These are phyloP conservation scores for Eucalyptus viminalis DNA, from an alignment of 345 rosid genomes.

Conservation along the genomic window DNA sequence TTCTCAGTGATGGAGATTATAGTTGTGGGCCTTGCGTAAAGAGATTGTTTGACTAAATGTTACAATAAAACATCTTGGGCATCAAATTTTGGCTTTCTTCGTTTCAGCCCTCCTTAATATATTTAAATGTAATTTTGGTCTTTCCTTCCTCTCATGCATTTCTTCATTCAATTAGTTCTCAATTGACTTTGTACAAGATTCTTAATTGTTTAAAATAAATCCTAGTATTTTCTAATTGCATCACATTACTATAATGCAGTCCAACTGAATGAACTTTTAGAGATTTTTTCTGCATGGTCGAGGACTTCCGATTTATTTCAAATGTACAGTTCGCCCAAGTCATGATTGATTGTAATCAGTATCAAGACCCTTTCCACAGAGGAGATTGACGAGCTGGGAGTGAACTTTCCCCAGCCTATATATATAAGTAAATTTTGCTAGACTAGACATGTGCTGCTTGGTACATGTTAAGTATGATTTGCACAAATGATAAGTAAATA, in stretches of 20 bases:
- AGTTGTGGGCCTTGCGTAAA: not conserved
- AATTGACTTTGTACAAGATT: not conserved
- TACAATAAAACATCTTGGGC: not conserved
- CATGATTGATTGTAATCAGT: not conserved
- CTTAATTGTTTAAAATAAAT: not conserved
- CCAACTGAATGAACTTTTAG: not conserved
- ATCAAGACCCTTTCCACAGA: not conserved
- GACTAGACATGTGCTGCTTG: not conserved
- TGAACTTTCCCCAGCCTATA: not conserved
- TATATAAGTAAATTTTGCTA: not conserved
- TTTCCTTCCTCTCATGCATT: not conserved
- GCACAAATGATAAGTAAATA: not conserved
- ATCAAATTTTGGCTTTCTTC: not conserved
- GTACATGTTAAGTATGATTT: not conserved
- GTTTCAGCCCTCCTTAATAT: not conserved
- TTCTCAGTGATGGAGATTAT: not conserved
- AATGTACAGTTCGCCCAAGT: not conserved
- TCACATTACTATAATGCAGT: not conserved
- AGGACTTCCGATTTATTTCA: not conserved
- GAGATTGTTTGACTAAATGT: not conserved
- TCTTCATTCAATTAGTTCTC: not conserved
- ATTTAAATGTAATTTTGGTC: not conserved
- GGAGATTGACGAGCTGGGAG: not conserved
- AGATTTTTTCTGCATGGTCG: not conserved
- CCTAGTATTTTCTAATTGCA: not conserved